A percentile compares a stretch with the other conserved stretches of the same genome.
Conservation (phyloP, 148 eudicot species). For the Chenopodium suecicum region DNA sequence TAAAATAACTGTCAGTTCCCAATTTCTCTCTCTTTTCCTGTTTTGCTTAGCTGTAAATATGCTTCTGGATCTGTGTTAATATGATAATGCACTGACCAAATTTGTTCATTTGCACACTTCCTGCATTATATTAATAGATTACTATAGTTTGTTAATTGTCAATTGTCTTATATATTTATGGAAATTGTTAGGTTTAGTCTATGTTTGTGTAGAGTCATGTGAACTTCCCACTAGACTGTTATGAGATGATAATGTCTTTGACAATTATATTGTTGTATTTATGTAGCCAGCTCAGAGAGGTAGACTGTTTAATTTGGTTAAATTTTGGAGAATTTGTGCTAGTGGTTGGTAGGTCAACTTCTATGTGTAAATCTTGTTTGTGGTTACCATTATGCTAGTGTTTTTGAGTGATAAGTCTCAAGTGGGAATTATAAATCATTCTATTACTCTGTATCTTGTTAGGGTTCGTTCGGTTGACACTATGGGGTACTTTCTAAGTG, state of each 20-base stretch:
- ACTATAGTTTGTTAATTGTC: conserved; percentile 2
- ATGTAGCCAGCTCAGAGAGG: neutral
- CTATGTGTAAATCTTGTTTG: conserved; percentile 1
- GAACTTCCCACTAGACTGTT: conserved; percentile 1
- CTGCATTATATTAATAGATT: neutral
- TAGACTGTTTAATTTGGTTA: neutral
- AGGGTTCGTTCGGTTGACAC: too few species aligned
- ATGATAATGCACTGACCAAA: conserved; percentile 14
- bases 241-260: neutral
- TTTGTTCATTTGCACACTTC: conserved; percentile 15
- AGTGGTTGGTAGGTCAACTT: conserved; percentile 2
- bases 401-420: too few species aligned
- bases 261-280: neutral
- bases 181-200: neutral
- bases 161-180: conserved; percentile 1
- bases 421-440: neutral
- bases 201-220: conserved; percentile 15
- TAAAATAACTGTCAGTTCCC: conserved; percentile 17
- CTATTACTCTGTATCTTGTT: neutral
- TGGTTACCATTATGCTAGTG: neutral
- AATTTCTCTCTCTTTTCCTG: conserved; percentile 15
- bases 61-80: conserved; percentile 19
- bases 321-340: conserved; percentile 10
- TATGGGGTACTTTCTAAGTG: too few species aligned
- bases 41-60: conserved; percentile 20